Conservation (phyloP, 2,329 filamentous ascomycete genomes). For the Polychaeton citri region DNA sequence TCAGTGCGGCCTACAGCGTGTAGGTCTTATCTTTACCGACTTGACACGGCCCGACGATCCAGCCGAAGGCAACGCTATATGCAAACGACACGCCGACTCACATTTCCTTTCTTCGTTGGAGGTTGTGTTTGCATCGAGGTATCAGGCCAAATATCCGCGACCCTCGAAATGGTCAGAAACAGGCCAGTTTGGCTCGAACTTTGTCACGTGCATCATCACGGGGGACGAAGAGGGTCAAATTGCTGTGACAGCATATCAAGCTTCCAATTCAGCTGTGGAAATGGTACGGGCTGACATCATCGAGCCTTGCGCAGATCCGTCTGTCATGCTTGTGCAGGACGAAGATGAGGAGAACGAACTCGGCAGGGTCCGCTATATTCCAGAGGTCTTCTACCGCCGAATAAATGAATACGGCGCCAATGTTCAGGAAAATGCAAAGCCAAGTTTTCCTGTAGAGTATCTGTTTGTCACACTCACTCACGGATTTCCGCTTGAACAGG, state of each 20-base stretch:
- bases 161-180: constrained; percentile 95
- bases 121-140: constrained; percentile 72
- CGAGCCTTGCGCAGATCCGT: constrained; percentile 85
- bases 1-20: constrained; percentile 71
- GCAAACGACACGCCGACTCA: constrained; percentile 90
- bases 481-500: constrained; percentile 55
- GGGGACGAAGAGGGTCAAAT: constrained; percentile 85
- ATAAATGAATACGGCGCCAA: constrained; percentile 96
- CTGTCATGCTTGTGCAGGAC: constrained; percentile 84
- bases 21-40: constrained; percentile 93
- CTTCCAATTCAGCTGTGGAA: constrained; percentile 87
- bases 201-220: constrained; percentile 92
- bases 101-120: constrained; percentile 90
- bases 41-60: constrained; percentile 58
- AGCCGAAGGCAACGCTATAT: constrained; percentile 72
- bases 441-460: constrained; percentile 91
- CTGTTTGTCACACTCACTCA: constrained; percentile 91
- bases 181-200: constrained; percentile 85
- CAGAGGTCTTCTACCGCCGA: constrained; percentile 88
- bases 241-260: constrained; percentile 81
- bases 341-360: constrained; percentile 72
- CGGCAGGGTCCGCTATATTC: constrained; percentile 71
- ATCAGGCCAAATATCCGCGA: constrained; percentile 80
- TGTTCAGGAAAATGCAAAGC: constrained; percentile 94
- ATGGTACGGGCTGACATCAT: constrained; percentile 94